Percentiles rank a stretch among this genome's conserved stretches.
Conservation (phyloP, 192 early-diverging fungal species). For the Blastocladiella britannica region DNA sequence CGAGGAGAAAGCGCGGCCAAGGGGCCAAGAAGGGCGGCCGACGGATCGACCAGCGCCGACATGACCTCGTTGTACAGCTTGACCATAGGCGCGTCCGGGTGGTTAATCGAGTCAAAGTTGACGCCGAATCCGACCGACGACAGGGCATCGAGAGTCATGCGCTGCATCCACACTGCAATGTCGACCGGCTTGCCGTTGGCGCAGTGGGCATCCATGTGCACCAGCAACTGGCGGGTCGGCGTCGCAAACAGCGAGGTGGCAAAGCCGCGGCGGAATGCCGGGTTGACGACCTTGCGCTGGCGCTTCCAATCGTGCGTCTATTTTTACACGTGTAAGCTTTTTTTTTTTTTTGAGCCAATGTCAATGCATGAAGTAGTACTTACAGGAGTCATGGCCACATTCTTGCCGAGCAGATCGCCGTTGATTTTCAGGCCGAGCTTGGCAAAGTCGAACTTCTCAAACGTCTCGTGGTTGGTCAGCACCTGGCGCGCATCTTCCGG, state of each 20-base stretch:
- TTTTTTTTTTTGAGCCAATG: no score
- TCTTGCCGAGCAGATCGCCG: no score
- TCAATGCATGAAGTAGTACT: no score
- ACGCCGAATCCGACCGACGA: constrained; percentile 29
- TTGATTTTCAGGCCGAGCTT: no score
- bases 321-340: no score
- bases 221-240: neutral
- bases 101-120: constrained; percentile 24
- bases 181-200: neutral
- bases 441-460: neutral
- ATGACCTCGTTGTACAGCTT: constrained; percentile 21
- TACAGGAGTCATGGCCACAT: no score
- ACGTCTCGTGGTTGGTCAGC: neutral
- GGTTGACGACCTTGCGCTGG: constrained; percentile 2
- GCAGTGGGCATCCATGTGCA: neutral
- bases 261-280: constrained; percentile 1
- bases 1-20: no score
- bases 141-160: constrained; percentile 33
- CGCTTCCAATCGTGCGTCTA: neutral
- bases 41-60: constrained; percentile 10
- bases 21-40: no score
- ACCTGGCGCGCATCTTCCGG: neutral
- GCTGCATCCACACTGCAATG: constrained; percentile 2
- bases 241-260: neutral
- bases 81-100: constrained; percentile 20